These are phyloP conservation scores for Colletotrichum navitas DNA, from an alignment of 2,329 filamentous ascomycete genomes.

Conservation along the genomic window DNA sequence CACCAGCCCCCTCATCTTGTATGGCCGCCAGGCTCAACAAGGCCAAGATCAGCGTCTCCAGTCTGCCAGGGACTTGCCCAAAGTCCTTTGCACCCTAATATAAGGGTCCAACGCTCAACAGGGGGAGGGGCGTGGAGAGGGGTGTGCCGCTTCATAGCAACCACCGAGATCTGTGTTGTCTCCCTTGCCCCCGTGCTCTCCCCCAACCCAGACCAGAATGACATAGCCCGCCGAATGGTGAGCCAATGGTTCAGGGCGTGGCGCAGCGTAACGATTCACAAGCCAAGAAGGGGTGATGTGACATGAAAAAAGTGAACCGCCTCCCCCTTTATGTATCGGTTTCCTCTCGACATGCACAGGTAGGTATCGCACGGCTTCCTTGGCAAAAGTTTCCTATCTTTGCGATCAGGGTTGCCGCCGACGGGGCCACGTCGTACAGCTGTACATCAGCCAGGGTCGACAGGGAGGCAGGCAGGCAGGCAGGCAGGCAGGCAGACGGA, in stretches of 20 bases:
- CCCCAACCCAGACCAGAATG: too few species aligned
- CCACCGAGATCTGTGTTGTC: too few species aligned
- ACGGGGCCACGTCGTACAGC: not conserved
- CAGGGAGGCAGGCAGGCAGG: not conserved
- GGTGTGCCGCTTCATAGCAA: not conserved
- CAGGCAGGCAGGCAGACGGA: too few species aligned
- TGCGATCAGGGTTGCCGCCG: not conserved
- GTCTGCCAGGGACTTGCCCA: not conserved
- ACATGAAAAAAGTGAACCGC: not conserved
- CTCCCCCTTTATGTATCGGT: not conserved
- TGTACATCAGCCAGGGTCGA: not conserved
- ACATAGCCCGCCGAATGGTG: not conserved
- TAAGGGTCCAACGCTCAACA: constrained; percentile 16
- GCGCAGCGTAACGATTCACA: not conserved
- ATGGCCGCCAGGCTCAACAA: constrained; percentile 9
- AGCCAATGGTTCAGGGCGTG: not conserved
- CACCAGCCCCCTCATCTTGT: not conserved
- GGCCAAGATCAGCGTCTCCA: not conserved
- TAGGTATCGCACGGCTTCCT: too few species aligned
- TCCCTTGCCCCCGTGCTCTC: too few species aligned
- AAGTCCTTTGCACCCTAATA: constrained; percentile 1
- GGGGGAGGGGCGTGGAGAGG: not conserved
- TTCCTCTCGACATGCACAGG: too few species aligned
- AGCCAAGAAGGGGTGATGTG: not conserved
- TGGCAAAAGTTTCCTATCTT: too few species aligned